These are phyloP conservation scores for Xylaria longipes DNA, from an alignment of 495 filamentous ascomycete genomes.

Conservation along the genomic window DNA sequence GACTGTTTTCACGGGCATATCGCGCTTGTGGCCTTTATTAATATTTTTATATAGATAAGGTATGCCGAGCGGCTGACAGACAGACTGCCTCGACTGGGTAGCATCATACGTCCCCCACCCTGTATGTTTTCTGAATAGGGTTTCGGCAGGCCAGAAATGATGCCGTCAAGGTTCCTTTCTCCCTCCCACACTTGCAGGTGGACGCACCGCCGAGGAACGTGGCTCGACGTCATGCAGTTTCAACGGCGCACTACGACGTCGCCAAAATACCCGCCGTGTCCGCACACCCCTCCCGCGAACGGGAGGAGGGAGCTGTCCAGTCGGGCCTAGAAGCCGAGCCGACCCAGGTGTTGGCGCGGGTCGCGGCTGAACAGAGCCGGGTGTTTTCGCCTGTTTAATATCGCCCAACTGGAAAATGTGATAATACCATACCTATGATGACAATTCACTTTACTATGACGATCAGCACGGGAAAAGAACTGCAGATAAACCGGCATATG, in stretches of 20 bases:
- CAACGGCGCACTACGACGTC: conserved; percentile 15
- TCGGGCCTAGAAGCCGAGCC: conserved; percentile 25
- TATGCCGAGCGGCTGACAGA: not conserved
- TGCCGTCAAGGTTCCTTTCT: not conserved
- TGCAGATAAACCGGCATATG: not conserved
- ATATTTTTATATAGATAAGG: not conserved
- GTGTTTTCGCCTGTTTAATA: not conserved
- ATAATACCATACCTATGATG: not conserved
- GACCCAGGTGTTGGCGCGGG: conserved; percentile 16
- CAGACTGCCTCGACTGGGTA: not conserved
- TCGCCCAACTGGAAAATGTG: not conserved
- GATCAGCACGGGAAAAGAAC: not conserved
- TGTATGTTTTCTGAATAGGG: not conserved
- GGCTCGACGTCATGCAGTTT: conserved; percentile 20
- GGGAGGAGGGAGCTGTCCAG: not conserved
- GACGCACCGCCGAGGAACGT: conserved; percentile 10
- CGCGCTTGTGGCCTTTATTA: conserved; percentile 6
- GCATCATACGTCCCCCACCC: conserved; percentile 2
- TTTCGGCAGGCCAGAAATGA: conserved; percentile 2
- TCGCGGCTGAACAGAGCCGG: conserved; percentile 21
- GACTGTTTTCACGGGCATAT: not conserved
- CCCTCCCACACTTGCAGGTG: not conserved
- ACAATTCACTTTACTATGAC: not conserved
- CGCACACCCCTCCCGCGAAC: not conserved
- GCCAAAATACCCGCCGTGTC: conserved; percentile 15